Percentiles rank a stretch among this genome's conserved stretches.
Evolutionary conservation across 441 rosid species (phyloP).

Genomic region (Breynia disticha): DNA sequence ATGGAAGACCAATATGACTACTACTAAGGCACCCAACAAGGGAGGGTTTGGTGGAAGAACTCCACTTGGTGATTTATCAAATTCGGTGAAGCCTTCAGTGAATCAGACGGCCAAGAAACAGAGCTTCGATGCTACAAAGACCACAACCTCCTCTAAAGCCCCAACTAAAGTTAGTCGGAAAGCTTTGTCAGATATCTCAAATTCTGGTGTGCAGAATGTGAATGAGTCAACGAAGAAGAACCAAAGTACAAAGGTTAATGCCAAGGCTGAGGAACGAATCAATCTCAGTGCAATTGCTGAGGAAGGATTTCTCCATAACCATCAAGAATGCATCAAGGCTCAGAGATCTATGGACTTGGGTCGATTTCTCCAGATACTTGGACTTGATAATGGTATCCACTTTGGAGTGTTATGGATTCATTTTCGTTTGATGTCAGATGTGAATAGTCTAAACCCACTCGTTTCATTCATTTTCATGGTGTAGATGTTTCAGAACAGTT

Average conservation of each 20-base stretch:
- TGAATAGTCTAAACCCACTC: not conserved
- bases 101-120: slow-evolving; percentile 30
- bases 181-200: slow-evolving; percentile 56
- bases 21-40: slow-evolving; percentile 34
- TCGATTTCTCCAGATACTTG: slow-evolving; percentile 29
- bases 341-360: slow-evolving; percentile 29
- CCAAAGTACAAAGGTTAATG: slow-evolving; percentile 17
- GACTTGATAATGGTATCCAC: slow-evolving; percentile 27
- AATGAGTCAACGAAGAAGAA: slow-evolving; percentile 30
- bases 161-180: slow-evolving; percentile 22
- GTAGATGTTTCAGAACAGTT: slow-evolving; percentile 21
- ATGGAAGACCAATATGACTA: slow-evolving; percentile 24
- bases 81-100: slow-evolving; percentile 31
- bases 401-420: no score
- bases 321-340: slow-evolving; percentile 40
- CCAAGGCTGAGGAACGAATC: slow-evolving; percentile 22
- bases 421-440: not conserved
- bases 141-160: slow-evolving; percentile 19
- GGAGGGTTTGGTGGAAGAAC: slow-evolving; percentile 41
- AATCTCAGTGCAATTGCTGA: slow-evolving; percentile 19
- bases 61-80: slow-evolving; percentile 60
- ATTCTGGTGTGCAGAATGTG: slow-evolving; percentile 27
- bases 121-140: slow-evolving; percentile 22
- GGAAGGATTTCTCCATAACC: slow-evolving; percentile 51
- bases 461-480: not conserved